A percentile compares a stretch with the other conserved stretches of the same genome.
Conservation (phyloP, 805 yeast genomes). For the Barnettozyma sucrosica region DNA sequence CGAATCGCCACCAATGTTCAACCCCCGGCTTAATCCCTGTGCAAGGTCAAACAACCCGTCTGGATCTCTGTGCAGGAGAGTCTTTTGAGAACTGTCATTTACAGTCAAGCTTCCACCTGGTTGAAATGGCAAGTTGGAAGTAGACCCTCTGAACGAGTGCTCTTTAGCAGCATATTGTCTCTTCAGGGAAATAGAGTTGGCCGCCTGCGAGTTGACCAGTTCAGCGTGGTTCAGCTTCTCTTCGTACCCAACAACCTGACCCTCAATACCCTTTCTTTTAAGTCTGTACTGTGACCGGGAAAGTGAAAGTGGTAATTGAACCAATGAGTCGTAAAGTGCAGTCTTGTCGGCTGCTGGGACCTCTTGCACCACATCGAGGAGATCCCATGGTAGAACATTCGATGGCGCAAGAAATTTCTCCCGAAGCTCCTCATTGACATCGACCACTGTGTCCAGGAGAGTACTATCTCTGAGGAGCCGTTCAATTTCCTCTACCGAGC, state of each 20-base stretch:
- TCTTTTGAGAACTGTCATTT: constrained; percentile 29
- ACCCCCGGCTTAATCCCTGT: constrained; percentile 75
- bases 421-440: constrained; percentile 20
- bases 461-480: constrained; percentile 2
- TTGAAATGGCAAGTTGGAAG: constrained; percentile 77
- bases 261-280: constrained; percentile 70
- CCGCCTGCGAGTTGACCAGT: constrained; percentile 45
- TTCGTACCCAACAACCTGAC: constrained; percentile 53
- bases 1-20: constrained; percentile 25
- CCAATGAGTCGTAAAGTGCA: constrained; percentile 30
- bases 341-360: constrained; percentile 34
- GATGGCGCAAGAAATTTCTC: constrained; percentile 57
- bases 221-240: constrained; percentile 54
- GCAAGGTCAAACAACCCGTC: constrained; percentile 80
- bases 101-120: constrained; percentile 70
- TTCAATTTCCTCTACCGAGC: constrained; percentile 4
- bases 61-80: constrained; percentile 53
- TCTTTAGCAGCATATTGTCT: constrained; percentile 59
- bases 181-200: constrained; percentile 66
- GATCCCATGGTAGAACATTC: constrained; percentile 56
- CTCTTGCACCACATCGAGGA: constrained; percentile 64
- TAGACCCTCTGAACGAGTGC: constrained; percentile 62
- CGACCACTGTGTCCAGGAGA: constrained; percentile 1
- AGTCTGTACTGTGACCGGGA: constrained; percentile 63
- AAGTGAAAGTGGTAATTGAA: constrained; percentile 53